Percentiles rank a stretch among this genome's conserved stretches.
phyloP scores from a whole-genome alignment of 225 moss, liverwort and hornwort genomes.

The Pseudoscleropodium purum region DNA sequence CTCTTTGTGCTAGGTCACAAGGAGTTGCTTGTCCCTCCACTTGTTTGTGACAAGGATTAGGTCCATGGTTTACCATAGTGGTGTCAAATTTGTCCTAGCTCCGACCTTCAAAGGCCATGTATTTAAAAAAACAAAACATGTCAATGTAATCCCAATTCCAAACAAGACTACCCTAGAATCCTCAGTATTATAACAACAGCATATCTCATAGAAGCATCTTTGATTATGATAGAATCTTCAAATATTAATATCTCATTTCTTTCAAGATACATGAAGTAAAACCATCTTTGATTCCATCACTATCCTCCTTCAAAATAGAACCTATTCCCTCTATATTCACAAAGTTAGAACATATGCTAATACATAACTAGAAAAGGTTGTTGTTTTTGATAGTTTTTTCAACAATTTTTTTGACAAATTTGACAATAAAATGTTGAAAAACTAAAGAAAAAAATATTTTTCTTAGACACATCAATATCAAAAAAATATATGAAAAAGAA shows the following conservation, averaged over 20 bases:
- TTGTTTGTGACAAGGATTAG: no score
- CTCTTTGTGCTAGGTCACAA: no score
- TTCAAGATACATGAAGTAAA: background rate
- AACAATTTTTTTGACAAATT: accelerated
- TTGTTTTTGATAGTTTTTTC: no score
- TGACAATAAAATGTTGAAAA: no score
- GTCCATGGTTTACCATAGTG: no score
- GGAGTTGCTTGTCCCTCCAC: no score
- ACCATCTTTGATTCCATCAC: background rate
- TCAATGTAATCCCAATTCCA: no score
- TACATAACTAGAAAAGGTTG: no score
- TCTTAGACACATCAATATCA: background rate
- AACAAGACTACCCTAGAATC: accelerated
- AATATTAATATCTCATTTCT: background rate
- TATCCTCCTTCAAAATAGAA: background rate
- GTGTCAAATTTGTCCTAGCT: no score
- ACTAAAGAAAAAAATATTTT: background rate
- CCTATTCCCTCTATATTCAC: background rate
- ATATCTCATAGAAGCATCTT: background rate
- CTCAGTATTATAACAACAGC: background rate
- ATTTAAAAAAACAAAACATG: no score
- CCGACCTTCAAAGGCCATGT: no score
- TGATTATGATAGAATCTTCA: background rate
- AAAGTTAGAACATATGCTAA: background rate
- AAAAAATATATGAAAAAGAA: no score